Percentiles rank a stretch among this genome's conserved stretches.
Evolutionary conservation across 352 stramenopile species (phyloP).

Genomic region (Hyaloperonospora arabidopsidis): DNA sequence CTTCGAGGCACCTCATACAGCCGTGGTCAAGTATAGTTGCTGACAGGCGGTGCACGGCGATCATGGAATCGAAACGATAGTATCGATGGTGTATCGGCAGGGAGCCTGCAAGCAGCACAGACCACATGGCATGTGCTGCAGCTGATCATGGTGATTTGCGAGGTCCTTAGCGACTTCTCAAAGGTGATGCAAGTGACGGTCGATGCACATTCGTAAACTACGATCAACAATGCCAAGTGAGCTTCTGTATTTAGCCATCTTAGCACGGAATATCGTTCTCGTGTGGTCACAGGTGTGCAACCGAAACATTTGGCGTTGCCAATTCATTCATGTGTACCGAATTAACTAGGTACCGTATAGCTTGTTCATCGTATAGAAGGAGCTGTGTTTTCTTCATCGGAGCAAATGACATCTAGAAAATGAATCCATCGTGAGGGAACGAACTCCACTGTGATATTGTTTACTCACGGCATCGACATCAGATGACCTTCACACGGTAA

Average conservation of each 20-base stretch:
- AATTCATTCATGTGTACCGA: constrained; percentile 39
- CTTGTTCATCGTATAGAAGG: too few species aligned
- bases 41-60: constrained; percentile 32
- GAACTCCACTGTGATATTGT: too few species aligned
- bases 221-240: constrained; percentile 54
- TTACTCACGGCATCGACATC: too few species aligned
- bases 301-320: constrained; percentile 28
- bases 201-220: constrained; percentile 40
- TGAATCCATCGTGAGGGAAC: too few species aligned
- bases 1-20: too few species aligned
- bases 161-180: constrained; percentile 41
- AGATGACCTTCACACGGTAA: too few species aligned
- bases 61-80: constrained; percentile 55
- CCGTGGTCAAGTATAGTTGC: constrained; percentile 79
- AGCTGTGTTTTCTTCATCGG: too few species aligned
- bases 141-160: constrained; percentile 54
- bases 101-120: constrained; percentile 57
- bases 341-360: constrained; percentile 7
- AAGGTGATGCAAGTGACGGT: constrained; percentile 48
- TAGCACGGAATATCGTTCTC: constrained; percentile 37
- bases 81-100: constrained; percentile 56
- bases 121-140: constrained; percentile 74
- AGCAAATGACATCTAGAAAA: too few species aligned
- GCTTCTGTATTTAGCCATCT: constrained; percentile 46
- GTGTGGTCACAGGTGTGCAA: constrained; percentile 36